These are phyloP conservation scores for Mediolabrus comicus DNA, from an alignment of 108 stramenopile species.

Conservation along the genomic window DNA sequence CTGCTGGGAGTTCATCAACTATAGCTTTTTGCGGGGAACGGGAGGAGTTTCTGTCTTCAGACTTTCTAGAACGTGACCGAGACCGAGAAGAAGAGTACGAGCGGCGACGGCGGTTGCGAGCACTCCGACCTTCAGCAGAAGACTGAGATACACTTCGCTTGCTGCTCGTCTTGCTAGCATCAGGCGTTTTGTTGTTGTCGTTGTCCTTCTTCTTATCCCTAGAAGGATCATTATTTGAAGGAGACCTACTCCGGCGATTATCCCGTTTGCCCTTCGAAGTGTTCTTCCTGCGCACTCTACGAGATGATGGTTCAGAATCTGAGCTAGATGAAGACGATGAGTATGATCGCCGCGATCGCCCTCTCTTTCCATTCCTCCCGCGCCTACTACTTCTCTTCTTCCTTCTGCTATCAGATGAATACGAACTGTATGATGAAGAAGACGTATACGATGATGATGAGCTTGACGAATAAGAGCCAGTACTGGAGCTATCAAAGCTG, in stretches of 20 bases:
- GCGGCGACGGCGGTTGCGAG: not conserved
- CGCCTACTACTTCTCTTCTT: conserved; percentile 26
- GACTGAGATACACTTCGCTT: conserved; percentile 12
- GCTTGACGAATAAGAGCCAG: conserved; percentile 35
- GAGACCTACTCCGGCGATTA: conserved; percentile 1
- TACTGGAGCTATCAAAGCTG: conserved; percentile 50
- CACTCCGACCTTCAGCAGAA: conserved; percentile 2
- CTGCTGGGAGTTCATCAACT: not conserved
- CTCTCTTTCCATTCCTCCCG: conserved; percentile 14
- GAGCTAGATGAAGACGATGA: conserved; percentile 31
- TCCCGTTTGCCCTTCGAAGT: conserved; percentile 12
- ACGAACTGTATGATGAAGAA: conserved; percentile 52
- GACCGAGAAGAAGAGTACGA: conserved; percentile 8
- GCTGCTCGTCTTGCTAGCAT: not conserved
- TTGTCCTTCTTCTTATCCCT: not conserved
- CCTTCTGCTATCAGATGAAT: conserved; percentile 32
- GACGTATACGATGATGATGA: conserved; percentile 47
- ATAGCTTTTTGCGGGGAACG: not conserved
- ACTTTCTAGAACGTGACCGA: conserved; percentile 1
- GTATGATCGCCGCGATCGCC: conserved; percentile 15
- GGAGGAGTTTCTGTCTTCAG: not conserved
- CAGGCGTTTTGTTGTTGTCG: not conserved
- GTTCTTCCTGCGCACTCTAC: conserved; percentile 8
- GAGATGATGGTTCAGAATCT: conserved; percentile 2
- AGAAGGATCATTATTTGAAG: not conserved